Evolutionary conservation across 139 green algal genomes (phyloP).

Genomic region (Micractinium sp.): DNA sequence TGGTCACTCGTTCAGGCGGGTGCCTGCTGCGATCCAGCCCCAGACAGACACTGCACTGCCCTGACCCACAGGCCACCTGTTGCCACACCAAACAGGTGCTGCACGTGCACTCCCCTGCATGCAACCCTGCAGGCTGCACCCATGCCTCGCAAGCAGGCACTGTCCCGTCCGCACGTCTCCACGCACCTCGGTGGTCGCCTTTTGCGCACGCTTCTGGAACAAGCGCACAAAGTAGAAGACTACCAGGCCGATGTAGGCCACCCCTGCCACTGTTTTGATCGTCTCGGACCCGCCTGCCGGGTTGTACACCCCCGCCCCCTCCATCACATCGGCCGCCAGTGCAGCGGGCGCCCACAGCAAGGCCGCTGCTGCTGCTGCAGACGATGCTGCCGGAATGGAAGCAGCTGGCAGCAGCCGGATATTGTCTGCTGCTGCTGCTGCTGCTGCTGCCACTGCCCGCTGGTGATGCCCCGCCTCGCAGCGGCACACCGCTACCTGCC

Average conservation of each 20-base stretch:
- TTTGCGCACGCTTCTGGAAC: conserved; percentile 39
- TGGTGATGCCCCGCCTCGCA: neutral
- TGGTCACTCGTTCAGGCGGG: too few relatives aligned
- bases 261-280: conserved; percentile 56
- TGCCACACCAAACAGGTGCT: too few relatives aligned
- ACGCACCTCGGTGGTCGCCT: conserved; percentile 36
- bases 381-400: neutral
- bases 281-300: conserved; percentile 44
- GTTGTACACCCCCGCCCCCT: conserved; percentile 38
- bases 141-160: too few relatives aligned
- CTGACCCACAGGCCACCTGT: too few relatives aligned
- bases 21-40: too few relatives aligned
- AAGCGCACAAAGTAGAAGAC: conserved; percentile 51
- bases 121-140: too few relatives aligned
- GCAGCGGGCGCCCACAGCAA: neutral
- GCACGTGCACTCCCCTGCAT: too few relatives aligned
- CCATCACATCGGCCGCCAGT: conserved; percentile 24
- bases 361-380: neutral
- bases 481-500: neutral
- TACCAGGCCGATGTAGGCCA: conserved; percentile 53
- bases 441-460: neutral
- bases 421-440: neutral
- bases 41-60: too few relatives aligned
- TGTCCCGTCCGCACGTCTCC: too few relatives aligned
- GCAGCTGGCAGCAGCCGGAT: neutral